A percentile compares a stretch with the other conserved stretches of the same genome.
phyloP scores from a whole-genome alignment of 257 asterid species.

The Craterostigma plantagineum region DNA sequence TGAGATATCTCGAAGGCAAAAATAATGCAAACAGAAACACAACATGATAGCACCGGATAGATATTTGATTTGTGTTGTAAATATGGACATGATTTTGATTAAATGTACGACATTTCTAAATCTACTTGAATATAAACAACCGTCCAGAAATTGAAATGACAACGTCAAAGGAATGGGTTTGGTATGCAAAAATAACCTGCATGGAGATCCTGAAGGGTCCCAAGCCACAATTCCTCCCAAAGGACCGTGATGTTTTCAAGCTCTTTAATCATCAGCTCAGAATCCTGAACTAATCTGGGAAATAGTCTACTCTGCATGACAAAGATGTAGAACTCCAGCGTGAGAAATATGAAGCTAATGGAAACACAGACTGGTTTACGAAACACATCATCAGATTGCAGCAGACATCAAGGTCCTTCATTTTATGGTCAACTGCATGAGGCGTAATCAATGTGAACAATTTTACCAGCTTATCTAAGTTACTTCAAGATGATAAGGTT shows the following conservation, averaged over 20 bases:
- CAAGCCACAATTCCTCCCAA: constrained; percentile 99
- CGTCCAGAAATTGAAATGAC: neutral
- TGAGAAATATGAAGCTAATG: neutral
- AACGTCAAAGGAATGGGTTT: constrained; percentile 10
- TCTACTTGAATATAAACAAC: constrained; percentile 4
- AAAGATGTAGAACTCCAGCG: constrained; percentile 7
- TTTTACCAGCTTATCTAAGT: no score
- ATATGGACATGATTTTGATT: no score
- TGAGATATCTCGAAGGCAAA: neutral
- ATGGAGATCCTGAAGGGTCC: constrained; percentile 98
- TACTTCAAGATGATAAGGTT: no score
- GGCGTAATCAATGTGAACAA: no score
- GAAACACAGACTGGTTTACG: neutral
- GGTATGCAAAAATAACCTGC: constrained; percentile 31
- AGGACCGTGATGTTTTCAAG: constrained; percentile 92
- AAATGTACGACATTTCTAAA: no score
- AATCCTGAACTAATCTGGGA: constrained; percentile 81
- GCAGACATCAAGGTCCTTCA: no score
- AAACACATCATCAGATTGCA: no score
- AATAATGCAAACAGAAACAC: constrained; percentile 6
- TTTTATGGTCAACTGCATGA: no score
- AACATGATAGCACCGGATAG: neutral
- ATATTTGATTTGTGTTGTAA: no score
- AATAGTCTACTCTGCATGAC: constrained; percentile 65
- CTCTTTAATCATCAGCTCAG: constrained; percentile 84